Percentiles rank a stretch among this genome's conserved stretches.
Evolutionary conservation across 352 stramenopile species (phyloP).

Genomic region (Pythium monospermum): DNA sequence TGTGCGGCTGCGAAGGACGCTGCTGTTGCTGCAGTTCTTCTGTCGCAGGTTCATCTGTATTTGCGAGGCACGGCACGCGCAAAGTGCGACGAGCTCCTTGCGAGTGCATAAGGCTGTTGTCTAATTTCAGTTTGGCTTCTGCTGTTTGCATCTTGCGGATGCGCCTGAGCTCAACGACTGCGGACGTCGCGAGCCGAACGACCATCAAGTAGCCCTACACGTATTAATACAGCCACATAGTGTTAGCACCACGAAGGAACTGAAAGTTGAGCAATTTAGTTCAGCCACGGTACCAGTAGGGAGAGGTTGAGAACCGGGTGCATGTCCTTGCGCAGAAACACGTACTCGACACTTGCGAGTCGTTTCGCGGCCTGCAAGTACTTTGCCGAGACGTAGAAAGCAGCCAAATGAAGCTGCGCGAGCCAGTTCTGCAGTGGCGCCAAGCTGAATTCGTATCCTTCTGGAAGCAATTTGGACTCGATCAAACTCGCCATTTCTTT

Average conservation of each 20-base stretch:
- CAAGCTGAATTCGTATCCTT: slow-evolving; percentile 57
- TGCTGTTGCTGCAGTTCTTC: too few species aligned
- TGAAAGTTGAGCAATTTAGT: too few species aligned
- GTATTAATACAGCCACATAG: not conserved
- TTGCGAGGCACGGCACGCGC: slow-evolving; percentile 24
- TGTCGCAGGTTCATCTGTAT: not conserved
- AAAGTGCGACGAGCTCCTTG: slow-evolving; percentile 14
- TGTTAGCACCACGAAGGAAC: not conserved
- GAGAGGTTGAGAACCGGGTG: slow-evolving; percentile 57
- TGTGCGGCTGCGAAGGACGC: too few species aligned
- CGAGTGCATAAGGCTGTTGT: not conserved
- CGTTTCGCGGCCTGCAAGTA: slow-evolving; percentile 74
- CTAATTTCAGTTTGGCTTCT: slow-evolving; percentile 42
- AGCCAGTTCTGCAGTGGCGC: slow-evolving; percentile 43
- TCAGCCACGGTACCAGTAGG: slow-evolving; percentile 66
- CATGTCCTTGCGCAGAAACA: slow-evolving; percentile 70
- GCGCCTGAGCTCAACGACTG: slow-evolving; percentile 46
- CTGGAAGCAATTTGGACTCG: slow-evolving; percentile 43
- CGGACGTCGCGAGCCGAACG: slow-evolving; percentile 48
- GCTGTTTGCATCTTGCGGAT: slow-evolving; percentile 40
- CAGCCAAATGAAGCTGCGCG: slow-evolving; percentile 50
- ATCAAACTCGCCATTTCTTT: slow-evolving; percentile 32
- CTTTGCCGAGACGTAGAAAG: slow-evolving; percentile 72
- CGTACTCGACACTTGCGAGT: slow-evolving; percentile 61
- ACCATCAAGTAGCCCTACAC: slow-evolving; percentile 73